Percentiles rank a stretch among this genome's conserved stretches.
phyloP scores from a whole-genome alignment of 139 green algal species.

The Chloropicon primus region DNA sequence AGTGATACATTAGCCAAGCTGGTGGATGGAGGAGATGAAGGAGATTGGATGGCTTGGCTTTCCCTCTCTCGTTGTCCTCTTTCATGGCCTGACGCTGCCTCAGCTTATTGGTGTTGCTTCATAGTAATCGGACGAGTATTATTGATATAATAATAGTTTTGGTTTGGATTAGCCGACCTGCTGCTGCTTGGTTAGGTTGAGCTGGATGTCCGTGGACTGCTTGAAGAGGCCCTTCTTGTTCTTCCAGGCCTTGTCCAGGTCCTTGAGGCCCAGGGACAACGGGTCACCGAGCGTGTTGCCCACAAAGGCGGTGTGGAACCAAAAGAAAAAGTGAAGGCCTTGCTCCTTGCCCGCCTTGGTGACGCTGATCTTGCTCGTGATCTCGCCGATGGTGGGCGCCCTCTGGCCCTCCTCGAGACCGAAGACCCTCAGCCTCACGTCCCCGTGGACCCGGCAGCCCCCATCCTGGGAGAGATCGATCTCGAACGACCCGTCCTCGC shows the following conservation, averaged over 20 bases:
- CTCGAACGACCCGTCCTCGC: background rate
- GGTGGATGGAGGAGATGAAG: too few relatives aligned
- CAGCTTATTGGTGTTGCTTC: too few relatives aligned
- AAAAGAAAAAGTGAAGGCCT: background rate
- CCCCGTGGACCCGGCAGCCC: background rate
- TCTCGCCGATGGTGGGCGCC: background rate
- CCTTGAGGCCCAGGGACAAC: background rate
- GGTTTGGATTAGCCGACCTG: too few relatives aligned
- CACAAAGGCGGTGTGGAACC: background rate
- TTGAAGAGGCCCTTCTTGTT: background rate
- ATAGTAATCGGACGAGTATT: too few relatives aligned
- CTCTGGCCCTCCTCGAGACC: background rate
- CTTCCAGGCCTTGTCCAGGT: background rate
- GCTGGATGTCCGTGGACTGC: background rate
- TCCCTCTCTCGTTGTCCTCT: too few relatives aligned
- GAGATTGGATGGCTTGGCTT: too few relatives aligned
- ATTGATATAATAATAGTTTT: too few relatives aligned
- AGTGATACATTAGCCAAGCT: too few relatives aligned
- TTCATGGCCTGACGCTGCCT: too few relatives aligned
- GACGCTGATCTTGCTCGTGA: background rate
- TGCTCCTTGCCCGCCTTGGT: background rate
- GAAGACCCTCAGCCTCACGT: background rate
- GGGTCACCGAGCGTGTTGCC: background rate
- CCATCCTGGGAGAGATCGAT: background rate
- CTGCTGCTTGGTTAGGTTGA: background rate